These are phyloP conservation scores for Cladobotryum mycophilum DNA, from an alignment of 2,329 filamentous ascomycete genomes.

Conservation along the genomic window DNA sequence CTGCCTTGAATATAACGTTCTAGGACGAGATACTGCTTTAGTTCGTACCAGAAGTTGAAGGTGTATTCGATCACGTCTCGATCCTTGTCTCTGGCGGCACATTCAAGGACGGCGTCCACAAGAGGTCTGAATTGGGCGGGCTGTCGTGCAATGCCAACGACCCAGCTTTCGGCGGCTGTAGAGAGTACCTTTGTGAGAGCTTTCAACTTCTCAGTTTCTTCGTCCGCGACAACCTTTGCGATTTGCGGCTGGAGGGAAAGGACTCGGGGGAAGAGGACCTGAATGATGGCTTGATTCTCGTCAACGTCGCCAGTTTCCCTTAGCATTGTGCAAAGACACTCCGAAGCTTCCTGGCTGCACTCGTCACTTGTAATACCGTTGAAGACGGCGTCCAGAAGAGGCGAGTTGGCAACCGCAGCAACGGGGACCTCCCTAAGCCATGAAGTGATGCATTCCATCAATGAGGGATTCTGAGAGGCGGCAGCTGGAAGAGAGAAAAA, in stretches of 20 bases:
- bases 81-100: conserved; percentile 78
- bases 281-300: conserved; percentile 76
- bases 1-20: conserved; percentile 84
- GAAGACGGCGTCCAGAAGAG: conserved; percentile 75
- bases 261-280: conserved; percentile 74
- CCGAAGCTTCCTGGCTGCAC: conserved; percentile 81
- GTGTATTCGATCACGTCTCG: conserved; percentile 89
- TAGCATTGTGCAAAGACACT: conserved; percentile 88
- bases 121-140: conserved; percentile 74
- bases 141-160: conserved; percentile 80
- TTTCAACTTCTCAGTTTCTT: conserved; percentile 81
- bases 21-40: conserved; percentile 91
- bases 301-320: conserved; percentile 91
- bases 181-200: conserved; percentile 85
- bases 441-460: conserved; percentile 92
- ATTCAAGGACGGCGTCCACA: conserved; percentile 89
- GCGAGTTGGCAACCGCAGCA: conserved; percentile 74
- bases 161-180: conserved; percentile 91
- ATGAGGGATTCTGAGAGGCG: conserved; percentile 78
- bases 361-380: conserved; percentile 67
- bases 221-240: conserved; percentile 64
- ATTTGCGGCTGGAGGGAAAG: conserved; percentile 73
- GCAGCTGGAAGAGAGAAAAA: conserved; percentile 55
- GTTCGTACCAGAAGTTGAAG: conserved; percentile 96
- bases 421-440: conserved; percentile 94